Percentiles rank a stretch among this genome's conserved stretches.
Conservation (phyloP, 352 stramenopile species). For the Globisporangium cederbergense region DNA sequence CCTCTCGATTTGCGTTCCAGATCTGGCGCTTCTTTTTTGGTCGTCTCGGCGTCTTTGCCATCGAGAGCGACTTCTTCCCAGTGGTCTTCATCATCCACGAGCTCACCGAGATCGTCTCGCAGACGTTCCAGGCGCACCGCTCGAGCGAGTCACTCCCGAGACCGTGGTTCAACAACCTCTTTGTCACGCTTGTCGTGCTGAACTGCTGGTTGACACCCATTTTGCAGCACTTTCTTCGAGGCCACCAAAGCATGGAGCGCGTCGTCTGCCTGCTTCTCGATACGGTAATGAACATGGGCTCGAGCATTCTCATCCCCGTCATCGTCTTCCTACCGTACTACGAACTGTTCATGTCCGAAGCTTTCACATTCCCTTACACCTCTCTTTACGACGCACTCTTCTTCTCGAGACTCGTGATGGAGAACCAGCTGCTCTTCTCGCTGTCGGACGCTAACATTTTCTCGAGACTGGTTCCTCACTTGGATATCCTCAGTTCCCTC, state of each 20-base stretch:
- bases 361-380: constrained; percentile 14
- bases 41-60: constrained; percentile 5
- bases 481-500: constrained; percentile 22
- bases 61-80: constrained; percentile 8
- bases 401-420: constrained; percentile 21
- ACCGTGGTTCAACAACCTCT: constrained; percentile 14
- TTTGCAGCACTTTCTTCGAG: not conserved
- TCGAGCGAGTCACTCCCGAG: constrained; percentile 10
- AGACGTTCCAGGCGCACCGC: constrained; percentile 8
- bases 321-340: constrained; percentile 14
- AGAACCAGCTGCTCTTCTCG: constrained; percentile 24
- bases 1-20: too few relatives aligned
- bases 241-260: constrained; percentile 1
- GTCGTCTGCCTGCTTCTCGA: constrained; percentile 10
- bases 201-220: constrained; percentile 18
- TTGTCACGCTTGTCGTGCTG: constrained; percentile 1
- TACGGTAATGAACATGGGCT: constrained; percentile 15
- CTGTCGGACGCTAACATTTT: constrained; percentile 10
- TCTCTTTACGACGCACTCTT: constrained; percentile 21
- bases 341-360: constrained; percentile 7
- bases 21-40: not conserved
- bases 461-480: constrained; percentile 22
- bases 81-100: constrained; percentile 2
- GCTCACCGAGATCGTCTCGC: constrained; percentile 4
- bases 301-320: constrained; percentile 9